phyloP scores from a whole-genome alignment of 164 flowering plant species.

The Berberis thunbergii region DNA sequence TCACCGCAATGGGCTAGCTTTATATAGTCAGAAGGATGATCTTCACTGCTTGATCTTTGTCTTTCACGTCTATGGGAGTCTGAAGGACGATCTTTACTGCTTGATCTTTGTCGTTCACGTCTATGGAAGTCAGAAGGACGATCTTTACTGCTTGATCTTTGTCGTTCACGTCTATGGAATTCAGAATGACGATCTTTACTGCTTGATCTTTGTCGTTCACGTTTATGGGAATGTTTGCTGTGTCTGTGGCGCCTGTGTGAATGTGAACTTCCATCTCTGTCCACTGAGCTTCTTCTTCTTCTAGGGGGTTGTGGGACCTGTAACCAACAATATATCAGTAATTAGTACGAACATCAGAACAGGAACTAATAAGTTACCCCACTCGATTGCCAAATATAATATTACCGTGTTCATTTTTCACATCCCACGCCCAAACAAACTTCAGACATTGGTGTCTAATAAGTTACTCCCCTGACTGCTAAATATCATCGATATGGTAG shows the following conservation, averaged over 20 bases:
- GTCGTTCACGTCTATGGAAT: conserved; percentile 11
- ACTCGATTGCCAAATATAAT: background rate
- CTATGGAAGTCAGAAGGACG: no score
- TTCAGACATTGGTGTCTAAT: no score
- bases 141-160: no score
- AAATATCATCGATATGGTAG: no score
- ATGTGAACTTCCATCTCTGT: conserved; percentile 23
- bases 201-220: conserved; percentile 12
- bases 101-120: no score
- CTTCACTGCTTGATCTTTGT: no score
- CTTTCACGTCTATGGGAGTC: no score
- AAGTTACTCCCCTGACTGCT: no score
- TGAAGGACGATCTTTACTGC: no score
- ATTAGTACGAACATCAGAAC: background rate
- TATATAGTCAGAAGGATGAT: no score
- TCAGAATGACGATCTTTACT: conserved; percentile 15
- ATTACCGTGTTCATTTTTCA: background rate
- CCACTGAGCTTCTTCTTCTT: conserved; percentile 30
- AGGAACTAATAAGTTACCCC: background rate
- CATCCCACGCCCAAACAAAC: background rate
- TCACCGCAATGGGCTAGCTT: no score
- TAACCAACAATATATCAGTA: conserved; percentile 1
- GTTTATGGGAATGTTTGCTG: conserved; percentile 17
- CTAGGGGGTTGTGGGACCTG: conserved; percentile 82
- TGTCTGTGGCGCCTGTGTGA: conserved; percentile 21